These are phyloP conservation scores for Coemansia sp. DNA, from an alignment of 192 early-diverging fungal genomes.

Conservation along the genomic window DNA sequence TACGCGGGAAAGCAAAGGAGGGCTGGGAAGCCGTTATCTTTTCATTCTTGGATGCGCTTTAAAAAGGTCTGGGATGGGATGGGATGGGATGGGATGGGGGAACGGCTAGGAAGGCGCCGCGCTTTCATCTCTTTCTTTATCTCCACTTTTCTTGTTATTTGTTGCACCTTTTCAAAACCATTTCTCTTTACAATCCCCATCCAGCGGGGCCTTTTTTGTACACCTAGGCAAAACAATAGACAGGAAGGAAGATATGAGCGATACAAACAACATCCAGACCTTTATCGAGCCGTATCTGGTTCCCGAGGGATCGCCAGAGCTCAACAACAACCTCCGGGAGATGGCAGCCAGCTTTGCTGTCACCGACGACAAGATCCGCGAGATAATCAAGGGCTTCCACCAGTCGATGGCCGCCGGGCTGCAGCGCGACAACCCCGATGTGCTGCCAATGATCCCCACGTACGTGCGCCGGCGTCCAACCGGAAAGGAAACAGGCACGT, in stretches of 20 bases:
- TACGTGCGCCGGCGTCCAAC: slow-evolving; percentile 80
- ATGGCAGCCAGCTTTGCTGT: slow-evolving; percentile 59
- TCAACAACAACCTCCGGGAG: slow-evolving; percentile 52
- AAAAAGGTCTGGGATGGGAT: neutral
- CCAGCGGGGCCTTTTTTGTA: too few species aligned
- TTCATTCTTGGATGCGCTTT: too few species aligned
- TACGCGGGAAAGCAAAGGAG: too few species aligned
- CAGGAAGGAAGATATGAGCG: slow-evolving; percentile 21
- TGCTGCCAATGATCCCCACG: slow-evolving; percentile 86
- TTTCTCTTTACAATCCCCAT: neutral
- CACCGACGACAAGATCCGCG: slow-evolving; percentile 55
- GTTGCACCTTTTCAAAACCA: neutral
- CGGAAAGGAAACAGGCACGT: slow-evolving; percentile 81
- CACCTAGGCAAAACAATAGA: neutral
- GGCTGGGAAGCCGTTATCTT: too few species aligned
- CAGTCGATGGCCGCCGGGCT: slow-evolving; percentile 68
- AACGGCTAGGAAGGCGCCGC: too few species aligned
- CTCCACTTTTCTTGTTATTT: neutral
- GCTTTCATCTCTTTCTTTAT: neutral
- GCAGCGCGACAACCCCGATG: slow-evolving; percentile 54
- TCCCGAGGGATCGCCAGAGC: slow-evolving; percentile 49
- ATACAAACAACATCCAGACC: slow-evolving; percentile 50
- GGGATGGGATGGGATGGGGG: too few species aligned
- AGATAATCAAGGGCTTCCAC: slow-evolving; percentile 62
- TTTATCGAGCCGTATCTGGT: slow-evolving; percentile 47